These are phyloP conservation scores for Mucor indicus DNA, from an alignment of 371 early-diverging fungal genomes.

Conservation along the genomic window DNA sequence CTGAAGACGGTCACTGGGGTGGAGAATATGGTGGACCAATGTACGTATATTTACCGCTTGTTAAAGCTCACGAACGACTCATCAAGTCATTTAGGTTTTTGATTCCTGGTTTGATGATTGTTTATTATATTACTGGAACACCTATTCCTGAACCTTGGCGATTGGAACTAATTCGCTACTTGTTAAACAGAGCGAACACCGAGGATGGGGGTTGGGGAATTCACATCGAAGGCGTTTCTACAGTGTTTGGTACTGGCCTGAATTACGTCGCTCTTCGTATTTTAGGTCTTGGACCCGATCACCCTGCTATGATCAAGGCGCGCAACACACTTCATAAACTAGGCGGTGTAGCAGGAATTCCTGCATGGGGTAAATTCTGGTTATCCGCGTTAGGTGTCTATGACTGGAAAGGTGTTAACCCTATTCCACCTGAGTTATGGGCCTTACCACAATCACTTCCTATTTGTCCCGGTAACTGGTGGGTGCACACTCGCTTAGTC, in stretches of 20 bases:
- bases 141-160: conserved; percentile 57
- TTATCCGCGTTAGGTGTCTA: conserved; percentile 86
- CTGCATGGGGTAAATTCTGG: conserved; percentile 99
- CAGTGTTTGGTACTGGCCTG: conserved; percentile 92
- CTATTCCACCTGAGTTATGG: conserved; percentile 95
- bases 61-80: neutral
- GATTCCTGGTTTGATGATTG: conserved; percentile 84
- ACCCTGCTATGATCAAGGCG: conserved; percentile 86
- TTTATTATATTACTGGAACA: conserved; percentile 80
- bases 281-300: conserved; percentile 83
- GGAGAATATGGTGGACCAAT: conserved; percentile 97
- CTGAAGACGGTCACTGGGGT: conserved; percentile 96
- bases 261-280: conserved; percentile 92
- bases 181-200: conserved; percentile 74
- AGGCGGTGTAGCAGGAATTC: conserved; percentile 81
- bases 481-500: conserved; percentile 89
- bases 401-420: conserved; percentile 95
- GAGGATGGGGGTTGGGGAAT: conserved; percentile 97
- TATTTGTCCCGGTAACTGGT: conserved; percentile 88
- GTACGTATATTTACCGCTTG: conserved; percentile 19
- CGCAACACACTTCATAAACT: conserved; percentile 79
- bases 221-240: conserved; percentile 91
- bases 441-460: conserved; percentile 84
- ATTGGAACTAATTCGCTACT: conserved; percentile 86
- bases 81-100: conserved; percentile 60